Base-by-base conservation (phyloP, 2,329 filamentous ascomycete species). In the Sporothrix sp. region DNA sequence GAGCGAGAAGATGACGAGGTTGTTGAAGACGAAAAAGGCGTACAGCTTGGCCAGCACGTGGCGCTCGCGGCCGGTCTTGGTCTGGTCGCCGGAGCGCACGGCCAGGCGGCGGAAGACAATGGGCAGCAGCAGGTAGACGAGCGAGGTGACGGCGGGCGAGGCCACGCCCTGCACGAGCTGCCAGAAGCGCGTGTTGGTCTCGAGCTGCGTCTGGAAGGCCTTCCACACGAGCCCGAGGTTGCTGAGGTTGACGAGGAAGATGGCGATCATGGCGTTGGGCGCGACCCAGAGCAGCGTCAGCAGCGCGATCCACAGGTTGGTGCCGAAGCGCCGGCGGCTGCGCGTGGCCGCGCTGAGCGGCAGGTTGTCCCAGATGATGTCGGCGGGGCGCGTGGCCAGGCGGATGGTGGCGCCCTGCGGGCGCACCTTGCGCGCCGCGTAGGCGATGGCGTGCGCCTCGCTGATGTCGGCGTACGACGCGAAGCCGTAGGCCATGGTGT, bases 1-100 rank as follows among this genome's bases (percentile, higher is more conserved):
- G 13, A 95, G 72, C 10, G 90, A 96, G 67, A 97, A 97, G 52
- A 97, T 82, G 58, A 98, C 72, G 50, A 98, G 68, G 63, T 97
- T 97, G 76, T 98, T 98, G 74, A 98, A 89, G 48, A 96, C 79
- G 67, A 98, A 98, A 71, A 98, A 98, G 16, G 86, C 78, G 68
- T 94, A 98, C 2, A 98, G 76, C 66, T 95, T 94, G 56, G 81
- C 82, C 53, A 93, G 76, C 48, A 98, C 93, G 65, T 97, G 91
- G 27, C 88, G 78, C 65, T 98, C 93, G 50, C 93, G 81, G 23
- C 87, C 87, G 0, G 87, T 95, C 69, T 97, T 98, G 43, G 88
- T 95, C 57, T 85, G 77, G 63, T 97, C 91, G 56, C 93, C 93
- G 4, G 87, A 85, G 58, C 79, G 79, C 54, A 89, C 84, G 6